A percentile compares a stretch with the other conserved stretches of the same genome.
Evolutionary conservation across 768 basidiomycete species (phyloP).

Genomic region (Pisolithus tinctorius): DNA sequence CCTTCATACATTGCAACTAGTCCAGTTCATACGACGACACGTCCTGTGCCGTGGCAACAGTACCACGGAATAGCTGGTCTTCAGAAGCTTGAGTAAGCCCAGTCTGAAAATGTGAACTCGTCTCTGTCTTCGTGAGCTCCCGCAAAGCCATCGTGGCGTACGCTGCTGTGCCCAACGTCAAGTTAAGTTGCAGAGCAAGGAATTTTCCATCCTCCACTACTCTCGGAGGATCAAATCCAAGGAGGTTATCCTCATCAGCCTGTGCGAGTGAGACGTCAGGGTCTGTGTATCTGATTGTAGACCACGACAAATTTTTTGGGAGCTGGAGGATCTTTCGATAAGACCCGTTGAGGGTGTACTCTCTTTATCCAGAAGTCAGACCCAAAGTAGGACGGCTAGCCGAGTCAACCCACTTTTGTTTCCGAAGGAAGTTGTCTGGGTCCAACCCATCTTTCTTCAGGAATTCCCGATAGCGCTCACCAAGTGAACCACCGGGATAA

Average conservation of each 20-base stretch:
- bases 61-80: conserved; percentile 74
- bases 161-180: conserved; percentile 84
- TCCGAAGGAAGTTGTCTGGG: conserved; percentile 81
- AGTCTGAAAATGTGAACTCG: conserved; percentile 88
- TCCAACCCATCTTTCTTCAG: conserved; percentile 83
- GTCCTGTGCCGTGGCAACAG: conserved; percentile 20
- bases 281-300: conserved; percentile 81
- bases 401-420: conserved; percentile 63
- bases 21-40: conserved; percentile 15
- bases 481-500: conserved; percentile 84
- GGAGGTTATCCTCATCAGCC: conserved; percentile 89
- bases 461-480: conserved; percentile 79
- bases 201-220: conserved; percentile 72
- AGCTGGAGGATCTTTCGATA: conserved; percentile 89
- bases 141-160: conserved; percentile 98
- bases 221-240: conserved; percentile 70
- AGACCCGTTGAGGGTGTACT: conserved; percentile 87
- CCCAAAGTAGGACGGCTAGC: background rate
- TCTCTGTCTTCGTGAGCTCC: conserved; percentile 93
- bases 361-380: conserved; percentile 40
- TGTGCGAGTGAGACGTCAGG: conserved; percentile 89
- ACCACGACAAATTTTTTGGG: conserved; percentile 79
- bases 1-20: background rate
- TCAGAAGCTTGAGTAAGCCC: conserved; percentile 68
- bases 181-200: conserved; percentile 76